phyloP scores from a whole-genome alignment of 139 green algal species.

The Yamagishiella unicocca region DNA sequence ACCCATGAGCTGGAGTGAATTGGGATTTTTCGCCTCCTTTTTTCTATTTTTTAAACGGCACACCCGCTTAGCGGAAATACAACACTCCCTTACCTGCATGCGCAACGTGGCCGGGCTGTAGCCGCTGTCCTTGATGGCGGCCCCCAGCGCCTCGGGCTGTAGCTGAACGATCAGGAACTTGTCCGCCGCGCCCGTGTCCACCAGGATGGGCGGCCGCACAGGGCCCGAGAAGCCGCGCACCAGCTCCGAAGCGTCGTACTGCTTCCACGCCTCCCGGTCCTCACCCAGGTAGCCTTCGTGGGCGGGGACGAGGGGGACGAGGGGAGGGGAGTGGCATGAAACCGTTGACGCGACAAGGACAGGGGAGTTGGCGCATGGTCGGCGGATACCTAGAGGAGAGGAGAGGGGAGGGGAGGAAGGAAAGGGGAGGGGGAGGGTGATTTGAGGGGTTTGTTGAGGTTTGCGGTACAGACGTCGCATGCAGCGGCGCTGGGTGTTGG shows the following conservation, averaged over 20 bases:
- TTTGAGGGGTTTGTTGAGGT: background rate
- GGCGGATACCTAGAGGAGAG: no score
- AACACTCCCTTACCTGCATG: conserved; percentile 79
- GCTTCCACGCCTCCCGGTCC: conserved; percentile 71
- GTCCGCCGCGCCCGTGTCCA: conserved; percentile 84
- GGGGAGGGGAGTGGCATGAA: background rate
- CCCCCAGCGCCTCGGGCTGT: conserved; percentile 79
- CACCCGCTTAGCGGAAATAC: no score
- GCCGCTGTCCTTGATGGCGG: conserved; percentile 69
- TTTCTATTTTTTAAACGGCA: no score
- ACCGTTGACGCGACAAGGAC: no score
- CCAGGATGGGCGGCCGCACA: conserved; percentile 48
- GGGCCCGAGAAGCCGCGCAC: conserved; percentile 44
- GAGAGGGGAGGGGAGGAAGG: background rate
- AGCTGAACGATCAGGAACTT: conserved; percentile 92
- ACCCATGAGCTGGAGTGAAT: no score
- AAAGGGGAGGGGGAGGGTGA: background rate
- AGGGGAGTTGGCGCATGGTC: no score
- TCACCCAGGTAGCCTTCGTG: conserved; percentile 87
- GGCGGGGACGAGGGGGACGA: background rate
- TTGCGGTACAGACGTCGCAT: no score
- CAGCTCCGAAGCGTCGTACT: conserved; percentile 93
- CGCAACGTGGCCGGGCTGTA: conserved; percentile 67
- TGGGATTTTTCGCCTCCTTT: no score
- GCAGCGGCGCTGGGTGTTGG: no score